Percentiles rank a stretch among this genome's conserved stretches.
Evolutionary conservation across 805 yeast genomes (phyloP).

Genomic region (Saccharomycopsis microspora): DNA sequence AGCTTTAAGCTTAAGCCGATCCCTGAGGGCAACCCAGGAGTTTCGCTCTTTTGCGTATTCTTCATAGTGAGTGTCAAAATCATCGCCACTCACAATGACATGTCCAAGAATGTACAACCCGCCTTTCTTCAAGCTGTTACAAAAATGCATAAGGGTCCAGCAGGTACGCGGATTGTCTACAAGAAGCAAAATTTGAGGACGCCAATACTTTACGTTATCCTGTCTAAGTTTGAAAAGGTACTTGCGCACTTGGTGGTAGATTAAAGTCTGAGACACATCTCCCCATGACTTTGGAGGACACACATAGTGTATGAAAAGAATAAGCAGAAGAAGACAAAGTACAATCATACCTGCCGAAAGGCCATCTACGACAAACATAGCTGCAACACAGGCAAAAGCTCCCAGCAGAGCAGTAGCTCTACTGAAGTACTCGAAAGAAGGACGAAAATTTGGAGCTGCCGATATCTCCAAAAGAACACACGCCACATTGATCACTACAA

Average conservation of each 20-base stretch:
- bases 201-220: constrained; percentile 95
- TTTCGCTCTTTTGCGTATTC: constrained; percentile 63
- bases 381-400: constrained; percentile 52
- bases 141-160: constrained; percentile 86
- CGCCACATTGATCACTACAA: constrained; percentile 86
- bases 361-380: constrained; percentile 95
- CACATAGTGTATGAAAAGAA: constrained; percentile 72
- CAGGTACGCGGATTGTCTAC: constrained; percentile 88
- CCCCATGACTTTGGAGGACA: constrained; percentile 98
- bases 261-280: constrained; percentile 90
- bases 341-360: constrained; percentile 72
- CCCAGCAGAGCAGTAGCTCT: constrained; percentile 76
- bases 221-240: constrained; percentile 72
- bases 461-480: constrained; percentile 82
- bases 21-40: constrained; percentile 81
- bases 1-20: constrained; percentile 70
- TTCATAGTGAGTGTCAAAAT: constrained; percentile 50
- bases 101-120: constrained; percentile 90
- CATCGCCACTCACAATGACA: constrained; percentile 54
- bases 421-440: constrained; percentile 82
- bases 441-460: constrained; percentile 97
- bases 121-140: constrained; percentile 92
- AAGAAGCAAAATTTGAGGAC: constrained; percentile 84
- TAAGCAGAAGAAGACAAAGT: constrained; percentile 49
- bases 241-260: constrained; percentile 94